Base-by-base conservation (phyloP, 2,329 filamentous ascomycete genomes). In the Epichloe sylvatica region DNA sequence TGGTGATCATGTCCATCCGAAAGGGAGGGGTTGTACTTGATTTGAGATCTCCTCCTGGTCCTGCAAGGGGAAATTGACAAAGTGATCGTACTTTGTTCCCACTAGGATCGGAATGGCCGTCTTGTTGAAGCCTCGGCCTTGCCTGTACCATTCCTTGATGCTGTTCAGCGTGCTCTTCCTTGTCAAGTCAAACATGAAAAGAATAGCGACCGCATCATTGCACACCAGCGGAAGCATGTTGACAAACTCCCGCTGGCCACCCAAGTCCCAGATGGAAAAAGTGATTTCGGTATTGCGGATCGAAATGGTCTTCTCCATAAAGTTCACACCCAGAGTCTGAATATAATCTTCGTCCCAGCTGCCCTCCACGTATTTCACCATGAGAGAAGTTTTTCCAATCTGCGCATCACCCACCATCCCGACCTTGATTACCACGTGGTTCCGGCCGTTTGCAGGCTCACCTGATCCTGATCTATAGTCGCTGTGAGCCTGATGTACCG, bases 301-400 rank as follows among this genome's bases (percentile, higher is more conserved):
- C 54, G 88, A 94, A 64, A 98, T 98, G 36, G 92, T 98, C 77
- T 98, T 98, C 68, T 98, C 92, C 92, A 98, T 98, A 70, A 98
- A 98, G 69, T 98, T 98, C 69, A 98, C 92, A 57, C 92, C 92
- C 42, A 98, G 73, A 21, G 92, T 98, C 70, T 98, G 92, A 62
- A 98, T 98, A 68, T 98, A 98, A 67, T 98, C 92, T 70, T 98
- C 92, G 67, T 98, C 92, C 89, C 92, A 98, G 69, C 90, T 96
- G 52, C 92, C 92, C 70, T 98, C 92, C 50, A 98, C 92, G 64
- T 98, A 98, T 68, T 98, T 98, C 63, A 98, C 92, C 92, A 98
- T 98, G 64, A 98, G 71, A 56, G 90, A 96, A 17, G 92, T 98
- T 78, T 98, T 98, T 63, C 92, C 92, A 59, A 98, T 98, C 69